Conservation (phyloP, 129 eudicot species). For the Pseudognaphalium luteoalbum region DNA sequence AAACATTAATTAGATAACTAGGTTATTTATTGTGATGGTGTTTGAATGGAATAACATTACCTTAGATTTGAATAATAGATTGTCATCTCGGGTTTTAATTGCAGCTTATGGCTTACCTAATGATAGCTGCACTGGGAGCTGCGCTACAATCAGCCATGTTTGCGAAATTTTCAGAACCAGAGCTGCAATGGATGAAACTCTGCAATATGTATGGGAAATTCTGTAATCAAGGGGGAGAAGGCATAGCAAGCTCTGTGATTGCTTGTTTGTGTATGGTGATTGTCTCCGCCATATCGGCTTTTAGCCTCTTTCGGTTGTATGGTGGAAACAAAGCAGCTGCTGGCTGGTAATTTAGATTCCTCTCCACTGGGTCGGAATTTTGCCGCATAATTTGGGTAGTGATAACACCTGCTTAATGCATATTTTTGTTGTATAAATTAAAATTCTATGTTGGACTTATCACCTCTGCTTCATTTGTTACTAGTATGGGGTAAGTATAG, state of each 20-base stretch:
- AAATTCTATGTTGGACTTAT: no score
- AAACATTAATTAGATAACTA: no score
- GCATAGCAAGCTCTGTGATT: slow-evolving; percentile 48
- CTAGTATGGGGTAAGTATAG: slow-evolving; percentile 22
- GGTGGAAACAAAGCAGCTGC: slow-evolving; percentile 45
- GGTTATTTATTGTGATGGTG: no score
- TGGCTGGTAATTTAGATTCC: slow-evolving; percentile 36
- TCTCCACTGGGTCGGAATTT: neutral
- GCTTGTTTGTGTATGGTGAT: slow-evolving; percentile 46
- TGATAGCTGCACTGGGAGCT: slow-evolving; percentile 49
- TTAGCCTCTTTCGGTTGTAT: slow-evolving; percentile 62
- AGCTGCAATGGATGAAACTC: slow-evolving; percentile 63
- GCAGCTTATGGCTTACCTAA: slow-evolving; percentile 62
- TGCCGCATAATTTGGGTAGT: neutral
- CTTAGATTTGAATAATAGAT: neutral
- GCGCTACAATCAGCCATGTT: slow-evolving; percentile 45
- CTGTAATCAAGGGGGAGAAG: slow-evolving; percentile 61
- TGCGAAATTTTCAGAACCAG: slow-evolving; percentile 49
- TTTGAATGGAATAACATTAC: neutral
- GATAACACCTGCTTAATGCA: no score
- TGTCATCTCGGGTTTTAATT: neutral
- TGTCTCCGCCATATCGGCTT: slow-evolving; percentile 56
- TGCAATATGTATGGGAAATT: slow-evolving; percentile 57
- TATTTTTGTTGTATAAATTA: no score
- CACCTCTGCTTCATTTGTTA: neutral